phyloP scores from a whole-genome alignment of 768 basidiomycete species.

The Mycena galericulata region DNA sequence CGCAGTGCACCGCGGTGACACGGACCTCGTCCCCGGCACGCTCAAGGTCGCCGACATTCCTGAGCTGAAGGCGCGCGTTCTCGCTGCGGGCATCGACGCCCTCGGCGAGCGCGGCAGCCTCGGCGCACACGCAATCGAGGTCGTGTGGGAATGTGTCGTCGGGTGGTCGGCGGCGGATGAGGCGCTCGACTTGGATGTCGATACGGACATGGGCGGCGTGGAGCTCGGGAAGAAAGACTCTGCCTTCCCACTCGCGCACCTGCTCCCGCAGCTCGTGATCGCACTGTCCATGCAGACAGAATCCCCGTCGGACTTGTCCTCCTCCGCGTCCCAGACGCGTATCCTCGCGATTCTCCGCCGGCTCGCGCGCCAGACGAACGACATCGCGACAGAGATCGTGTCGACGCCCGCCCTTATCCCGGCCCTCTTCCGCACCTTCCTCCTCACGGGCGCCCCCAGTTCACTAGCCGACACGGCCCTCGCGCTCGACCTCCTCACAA shows the following conservation, averaged over 20 bases:
- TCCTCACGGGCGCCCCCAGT: constrained; percentile 60
- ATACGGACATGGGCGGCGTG: constrained; percentile 54
- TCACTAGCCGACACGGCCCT: constrained; percentile 56
- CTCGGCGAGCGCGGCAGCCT: constrained; percentile 74
- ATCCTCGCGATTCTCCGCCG: constrained; percentile 71
- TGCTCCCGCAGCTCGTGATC: constrained; percentile 64
- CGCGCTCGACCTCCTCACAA: constrained; percentile 68
- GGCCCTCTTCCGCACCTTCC: constrained; percentile 64
- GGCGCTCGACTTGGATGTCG: constrained; percentile 46
- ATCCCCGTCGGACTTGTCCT: constrained; percentile 44
- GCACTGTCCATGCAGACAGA: constrained; percentile 51
- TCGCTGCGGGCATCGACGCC: constrained; percentile 76
- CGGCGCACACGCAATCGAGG: constrained; percentile 75
- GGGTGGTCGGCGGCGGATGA: constrained; percentile 56
- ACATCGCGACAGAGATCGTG: constrained; percentile 62
- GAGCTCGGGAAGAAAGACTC: constrained; percentile 58
- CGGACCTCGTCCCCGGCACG: constrained; percentile 46
- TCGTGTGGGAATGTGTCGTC: constrained; percentile 80
- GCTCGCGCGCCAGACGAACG: constrained; percentile 69
- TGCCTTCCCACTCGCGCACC: constrained; percentile 53
- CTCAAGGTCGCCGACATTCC: constrained; percentile 54
- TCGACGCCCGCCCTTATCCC: constrained; percentile 64
- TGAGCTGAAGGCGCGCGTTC: constrained; percentile 69
- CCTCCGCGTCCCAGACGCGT: constrained; percentile 63
- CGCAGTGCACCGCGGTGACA: constrained; percentile 46